A percentile compares a stretch with the other conserved stretches of the same genome.
These are phyloP conservation scores for Cordyceps sp. DNA, from an alignment of 2,329 filamentous ascomycete genomes.

Conservation along the genomic window DNA sequence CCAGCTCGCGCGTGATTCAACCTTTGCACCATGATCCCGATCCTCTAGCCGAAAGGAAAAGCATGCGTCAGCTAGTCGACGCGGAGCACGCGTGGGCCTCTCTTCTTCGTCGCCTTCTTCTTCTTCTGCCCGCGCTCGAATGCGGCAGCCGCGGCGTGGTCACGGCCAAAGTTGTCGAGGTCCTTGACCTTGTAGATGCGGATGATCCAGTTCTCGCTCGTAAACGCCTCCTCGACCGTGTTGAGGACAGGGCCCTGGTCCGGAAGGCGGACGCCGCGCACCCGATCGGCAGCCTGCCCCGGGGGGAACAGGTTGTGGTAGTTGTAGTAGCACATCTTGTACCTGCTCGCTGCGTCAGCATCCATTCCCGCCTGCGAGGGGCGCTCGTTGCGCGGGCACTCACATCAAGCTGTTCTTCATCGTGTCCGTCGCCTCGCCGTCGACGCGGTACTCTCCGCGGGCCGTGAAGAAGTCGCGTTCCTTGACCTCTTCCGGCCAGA, in stretches of 20 bases:
- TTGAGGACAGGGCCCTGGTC: slow-evolving; percentile 70
- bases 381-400: too few relatives aligned
- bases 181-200: slow-evolving; percentile 99
- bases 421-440: slow-evolving; percentile 80
- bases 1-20: background rate
- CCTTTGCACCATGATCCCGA: background rate
- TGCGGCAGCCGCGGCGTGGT: slow-evolving; percentile 52
- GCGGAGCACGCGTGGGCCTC: slow-evolving; percentile 53
- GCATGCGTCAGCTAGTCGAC: slow-evolving; percentile 38
- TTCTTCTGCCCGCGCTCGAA: slow-evolving; percentile 73
- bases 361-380: background rate
- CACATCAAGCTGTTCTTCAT: slow-evolving; percentile 99
- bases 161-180: slow-evolving; percentile 85
- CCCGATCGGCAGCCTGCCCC: slow-evolving; percentile 79
- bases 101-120: slow-evolving; percentile 60
- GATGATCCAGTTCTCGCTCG: slow-evolving; percentile 99
- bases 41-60: background rate
- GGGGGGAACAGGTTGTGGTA: slow-evolving; percentile 81
- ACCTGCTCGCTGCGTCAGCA: slow-evolving; percentile 40
- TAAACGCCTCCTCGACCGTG: slow-evolving; percentile 91
- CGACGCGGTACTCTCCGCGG: slow-evolving; percentile 87
- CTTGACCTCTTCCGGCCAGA: slow-evolving; percentile 98
- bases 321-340: slow-evolving; percentile 99
- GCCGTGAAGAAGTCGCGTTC: slow-evolving; percentile 92
- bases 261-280: slow-evolving; percentile 69